Percentiles rank a stretch among this genome's conserved stretches.
Evolutionary conservation across 2,329 filamentous ascomycete species (phyloP).

Genomic region (Bipolaris sorokiniana): DNA sequence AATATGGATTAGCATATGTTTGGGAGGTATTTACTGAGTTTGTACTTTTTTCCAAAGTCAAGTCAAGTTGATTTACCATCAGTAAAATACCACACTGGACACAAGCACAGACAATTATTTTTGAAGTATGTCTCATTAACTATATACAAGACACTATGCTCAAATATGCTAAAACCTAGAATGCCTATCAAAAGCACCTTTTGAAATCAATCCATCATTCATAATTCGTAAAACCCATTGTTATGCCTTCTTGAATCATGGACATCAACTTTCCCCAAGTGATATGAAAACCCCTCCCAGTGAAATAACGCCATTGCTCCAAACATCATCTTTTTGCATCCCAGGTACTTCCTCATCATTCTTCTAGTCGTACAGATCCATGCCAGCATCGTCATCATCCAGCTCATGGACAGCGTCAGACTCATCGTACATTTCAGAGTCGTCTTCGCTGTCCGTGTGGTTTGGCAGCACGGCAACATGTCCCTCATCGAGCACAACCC

Average conservation of each 20-base stretch:
- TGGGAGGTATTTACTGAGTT: background rate
- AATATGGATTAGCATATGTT: background rate
- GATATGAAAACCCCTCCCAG: background rate
- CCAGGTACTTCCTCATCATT: background rate
- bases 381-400: constrained; percentile 59
- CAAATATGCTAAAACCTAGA: background rate
- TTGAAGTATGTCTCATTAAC: constrained; percentile 15
- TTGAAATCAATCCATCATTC: constrained; percentile 9
- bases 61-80: background rate
- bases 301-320: constrained; percentile 19
- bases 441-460: constrained; percentile 73
- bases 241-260: constrained; percentile 1
- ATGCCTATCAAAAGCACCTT: constrained; percentile 6
- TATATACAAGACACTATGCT: constrained; percentile 15
- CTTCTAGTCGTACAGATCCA: constrained; percentile 70
- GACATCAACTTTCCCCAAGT: background rate
- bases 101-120: background rate
- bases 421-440: constrained; percentile 76
- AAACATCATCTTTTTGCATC: background rate
- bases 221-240: constrained; percentile 12
- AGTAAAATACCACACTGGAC: background rate
- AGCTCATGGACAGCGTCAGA: constrained; percentile 76
- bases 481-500: constrained; percentile 78
- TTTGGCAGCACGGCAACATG: constrained; percentile 84
- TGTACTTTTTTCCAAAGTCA: background rate